Evolutionary conservation across 257 asterid genomes (phyloP), one percentile per base, ranked within the genome.

Genomic region (Solanum peruvianum): DNA sequence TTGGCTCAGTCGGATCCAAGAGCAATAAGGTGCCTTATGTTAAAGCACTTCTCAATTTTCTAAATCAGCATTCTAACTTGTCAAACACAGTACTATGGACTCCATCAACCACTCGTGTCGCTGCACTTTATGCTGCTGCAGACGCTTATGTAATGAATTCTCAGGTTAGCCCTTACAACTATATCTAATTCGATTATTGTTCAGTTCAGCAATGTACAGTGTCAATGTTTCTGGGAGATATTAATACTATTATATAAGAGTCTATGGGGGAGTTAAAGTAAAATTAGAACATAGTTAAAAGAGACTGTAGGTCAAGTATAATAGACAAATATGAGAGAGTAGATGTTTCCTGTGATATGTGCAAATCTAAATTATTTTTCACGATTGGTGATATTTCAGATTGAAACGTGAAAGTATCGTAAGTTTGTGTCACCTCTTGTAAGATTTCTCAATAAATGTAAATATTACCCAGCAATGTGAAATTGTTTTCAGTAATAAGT

Each of bases 91-190:
- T 97, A 88, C 89, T 97, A 83, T 97, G 99, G 99, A 96, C 99
- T 77, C 99, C 99, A 1, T 93, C 99, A 67, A 97, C 99, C 12
- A 93, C 98, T 37, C 98, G 96, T 4, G 97, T 97, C 82, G 98
- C 99, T 60, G 95, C 99, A 70, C 96, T 97, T 42, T 97, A 95
- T 90, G 90, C 99, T 71, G 99, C 99, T 14, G 97, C 99, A 16
- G 99, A 97, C 92, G 98, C 92, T 25, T 97, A 95, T 90, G 93
- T 94, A 84, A 97, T 96, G 99, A 97, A 97, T 90, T 95, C 99
- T 42, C 99, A 97, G 99, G 99, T 97, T 70, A 86, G 15, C 58
- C 52, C 29, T 58, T 85, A 29, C 29, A 37, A 44, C 49, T 75
- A 21, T 23, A 37, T 45, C 45, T 81, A 56, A 62, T n/a, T 60